Evolutionary conservation across 805 yeast genomes (phyloP).

Genomic region (Metschnikowia aberdeeniae): DNA sequence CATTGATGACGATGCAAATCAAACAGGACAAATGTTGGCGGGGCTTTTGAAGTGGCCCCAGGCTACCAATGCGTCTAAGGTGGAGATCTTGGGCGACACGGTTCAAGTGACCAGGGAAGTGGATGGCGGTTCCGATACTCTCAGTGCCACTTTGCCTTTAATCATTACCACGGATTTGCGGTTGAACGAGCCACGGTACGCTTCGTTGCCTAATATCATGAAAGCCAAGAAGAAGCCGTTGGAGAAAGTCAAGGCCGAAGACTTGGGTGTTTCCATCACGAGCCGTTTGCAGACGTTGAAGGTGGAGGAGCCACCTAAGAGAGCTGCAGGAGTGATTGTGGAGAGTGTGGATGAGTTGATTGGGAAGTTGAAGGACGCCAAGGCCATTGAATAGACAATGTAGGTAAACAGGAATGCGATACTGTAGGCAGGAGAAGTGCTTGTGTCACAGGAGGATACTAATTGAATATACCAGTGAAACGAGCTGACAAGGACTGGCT

Average conservation of each 20-base stretch:
- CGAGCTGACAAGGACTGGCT: too few relatives aligned
- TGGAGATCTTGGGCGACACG: conserved; percentile 53
- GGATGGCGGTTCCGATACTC: conserved; percentile 90
- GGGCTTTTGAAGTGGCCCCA: conserved; percentile 94
- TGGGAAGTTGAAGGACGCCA: conserved; percentile 68
- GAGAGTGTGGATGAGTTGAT: conserved; percentile 78
- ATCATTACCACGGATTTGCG: conserved; percentile 91
- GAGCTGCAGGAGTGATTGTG: conserved; percentile 80
- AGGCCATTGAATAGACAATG: conserved; percentile 42
- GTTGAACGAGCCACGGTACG: conserved; percentile 91
- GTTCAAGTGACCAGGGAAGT: conserved; percentile 84
- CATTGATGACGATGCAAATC: conserved; percentile 91
- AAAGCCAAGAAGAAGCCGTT: conserved; percentile 97
- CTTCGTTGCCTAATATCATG: conserved; percentile 95
- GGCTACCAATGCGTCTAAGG: conserved; percentile 91
- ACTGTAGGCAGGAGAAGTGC: too few relatives aligned
- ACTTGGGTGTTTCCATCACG: conserved; percentile 62
- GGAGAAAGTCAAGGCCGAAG: conserved; percentile 57
- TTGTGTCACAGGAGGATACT: too few relatives aligned
- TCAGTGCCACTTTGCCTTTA: conserved; percentile 75
- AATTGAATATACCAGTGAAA: too few relatives aligned
- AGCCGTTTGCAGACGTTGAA: conserved; percentile 64
- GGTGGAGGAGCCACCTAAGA: conserved; percentile 81
- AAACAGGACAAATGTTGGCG: conserved; percentile 95
- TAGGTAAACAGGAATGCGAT: not conserved